phyloP scores from a whole-genome alignment of 768 basidiomycete species.

The Galerina sulciceps region DNA sequence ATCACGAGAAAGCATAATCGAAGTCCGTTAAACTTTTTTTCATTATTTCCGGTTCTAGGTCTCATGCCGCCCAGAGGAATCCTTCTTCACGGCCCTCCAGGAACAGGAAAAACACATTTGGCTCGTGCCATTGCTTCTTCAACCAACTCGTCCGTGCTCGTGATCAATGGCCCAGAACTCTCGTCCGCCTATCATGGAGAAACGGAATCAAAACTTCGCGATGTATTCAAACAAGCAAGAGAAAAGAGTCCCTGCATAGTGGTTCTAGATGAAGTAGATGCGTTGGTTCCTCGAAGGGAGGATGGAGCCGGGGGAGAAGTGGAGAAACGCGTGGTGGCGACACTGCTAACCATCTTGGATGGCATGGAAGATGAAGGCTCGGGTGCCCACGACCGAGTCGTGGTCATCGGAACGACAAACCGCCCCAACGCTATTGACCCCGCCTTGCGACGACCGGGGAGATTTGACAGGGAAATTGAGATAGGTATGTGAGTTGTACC shows the following conservation, averaged over 20 bases:
- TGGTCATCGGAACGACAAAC: slow-evolving; percentile 96
- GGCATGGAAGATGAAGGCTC: slow-evolving; percentile 69
- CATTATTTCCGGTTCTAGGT: slow-evolving; percentile 41
- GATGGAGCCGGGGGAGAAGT: slow-evolving; percentile 93
- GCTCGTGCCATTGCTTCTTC: slow-evolving; percentile 93
- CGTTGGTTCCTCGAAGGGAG: slow-evolving; percentile 88
- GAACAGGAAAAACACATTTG: slow-evolving; percentile 97
- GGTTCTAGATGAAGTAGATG: slow-evolving; percentile 95
- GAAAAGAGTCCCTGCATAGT: slow-evolving; percentile 88
- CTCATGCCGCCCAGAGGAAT: slow-evolving; percentile 97
- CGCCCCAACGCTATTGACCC: slow-evolving; percentile 96
- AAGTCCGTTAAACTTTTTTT: slow-evolving; percentile 4
- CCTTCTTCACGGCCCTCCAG: slow-evolving; percentile 93
- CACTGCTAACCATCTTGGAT: slow-evolving; percentile 91
- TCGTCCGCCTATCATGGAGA: slow-evolving; percentile 97
- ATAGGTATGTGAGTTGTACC: slow-evolving; percentile 60
- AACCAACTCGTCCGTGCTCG: slow-evolving; percentile 84
- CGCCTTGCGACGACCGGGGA: slow-evolving; percentile 84
- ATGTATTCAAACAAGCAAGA: slow-evolving; percentile 86
- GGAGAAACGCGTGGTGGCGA: slow-evolving; percentile 94
- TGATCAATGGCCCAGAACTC: slow-evolving; percentile 94
- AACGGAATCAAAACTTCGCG: slow-evolving; percentile 88
- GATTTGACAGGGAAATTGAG: slow-evolving; percentile 95
- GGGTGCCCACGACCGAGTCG: slow-evolving; percentile 63
- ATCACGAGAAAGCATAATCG: background rate